phyloP scores from a whole-genome alignment of 31 red algal genomes.

The Odonthalia washingtoniensis region DNA sequence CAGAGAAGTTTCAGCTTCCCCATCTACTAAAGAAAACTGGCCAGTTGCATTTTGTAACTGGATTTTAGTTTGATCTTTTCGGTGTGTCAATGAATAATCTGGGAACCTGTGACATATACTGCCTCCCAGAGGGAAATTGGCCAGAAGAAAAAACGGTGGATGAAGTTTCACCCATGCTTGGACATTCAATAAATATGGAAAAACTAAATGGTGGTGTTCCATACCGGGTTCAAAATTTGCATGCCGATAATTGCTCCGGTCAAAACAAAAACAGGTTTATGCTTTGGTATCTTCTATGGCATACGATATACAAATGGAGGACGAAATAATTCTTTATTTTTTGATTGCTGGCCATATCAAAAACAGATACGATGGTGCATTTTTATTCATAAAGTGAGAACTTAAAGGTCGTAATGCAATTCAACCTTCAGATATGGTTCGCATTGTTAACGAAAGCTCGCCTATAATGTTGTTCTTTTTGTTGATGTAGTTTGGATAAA shows the following conservation, averaged over 20 bases:
- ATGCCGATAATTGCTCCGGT: neutral
- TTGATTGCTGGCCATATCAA: conserved; percentile 42
- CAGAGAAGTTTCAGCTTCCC: conserved; percentile 38
- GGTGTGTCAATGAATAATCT: conserved; percentile 19
- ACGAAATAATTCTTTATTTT: conserved; percentile 18
- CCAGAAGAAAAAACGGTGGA: neutral
- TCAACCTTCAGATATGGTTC: conserved; percentile 18
- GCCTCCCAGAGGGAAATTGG: conserved; percentile 55
- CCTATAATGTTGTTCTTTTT: conserved; percentile 11
- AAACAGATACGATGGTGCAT: conserved; percentile 36
- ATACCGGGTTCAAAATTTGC: neutral
- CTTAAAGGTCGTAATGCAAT: neutral
- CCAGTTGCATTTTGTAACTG: conserved; percentile 47
- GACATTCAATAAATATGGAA: neutral
- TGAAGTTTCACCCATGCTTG: neutral
- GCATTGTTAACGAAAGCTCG: conserved; percentile 19
- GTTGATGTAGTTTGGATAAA: conserved; percentile 22
- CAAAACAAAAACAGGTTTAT: conserved; percentile 23
- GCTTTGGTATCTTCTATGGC: too few species aligned
- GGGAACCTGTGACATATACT: conserved; percentile 7
- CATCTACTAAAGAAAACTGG: conserved; percentile 40
- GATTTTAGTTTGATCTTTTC: conserved; percentile 46
- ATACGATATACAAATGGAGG: neutral
- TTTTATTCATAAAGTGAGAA: conserved; percentile 30
- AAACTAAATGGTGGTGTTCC: neutral